These are phyloP conservation scores for Cercospora beticola DNA, from an alignment of 2,329 filamentous ascomycete species.

Conservation along the genomic window DNA sequence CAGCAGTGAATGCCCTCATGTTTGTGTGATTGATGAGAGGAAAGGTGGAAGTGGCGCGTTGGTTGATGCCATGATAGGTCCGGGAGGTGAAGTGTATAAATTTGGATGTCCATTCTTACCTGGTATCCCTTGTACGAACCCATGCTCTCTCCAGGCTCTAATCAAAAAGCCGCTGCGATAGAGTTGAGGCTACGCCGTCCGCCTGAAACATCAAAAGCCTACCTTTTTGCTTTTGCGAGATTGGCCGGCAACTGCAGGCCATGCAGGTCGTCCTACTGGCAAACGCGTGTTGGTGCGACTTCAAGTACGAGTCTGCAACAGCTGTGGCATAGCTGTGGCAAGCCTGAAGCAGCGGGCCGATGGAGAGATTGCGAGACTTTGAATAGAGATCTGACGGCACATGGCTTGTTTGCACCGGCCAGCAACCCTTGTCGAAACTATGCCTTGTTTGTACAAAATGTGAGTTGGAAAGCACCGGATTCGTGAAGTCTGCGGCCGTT, in stretches of 20 bases:
- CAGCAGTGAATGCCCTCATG: conserved; percentile 5
- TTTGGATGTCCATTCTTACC: background rate
- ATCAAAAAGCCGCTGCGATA: background rate
- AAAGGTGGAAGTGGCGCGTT: background rate
- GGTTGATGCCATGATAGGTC: background rate
- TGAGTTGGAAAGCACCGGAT: background rate
- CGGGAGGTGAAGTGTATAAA: background rate
- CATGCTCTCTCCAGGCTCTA: background rate
- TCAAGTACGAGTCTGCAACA: background rate
- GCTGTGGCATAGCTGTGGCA: background rate
- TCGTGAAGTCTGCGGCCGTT: background rate
- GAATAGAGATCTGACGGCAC: background rate
- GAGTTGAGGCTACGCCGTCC: background rate
- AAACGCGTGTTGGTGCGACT: background rate
- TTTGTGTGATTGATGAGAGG: background rate
- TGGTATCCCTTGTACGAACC: background rate
- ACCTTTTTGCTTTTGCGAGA: background rate
- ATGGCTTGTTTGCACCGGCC: background rate
- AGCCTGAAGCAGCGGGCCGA: background rate
- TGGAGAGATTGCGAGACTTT: background rate
- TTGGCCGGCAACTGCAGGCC: background rate
- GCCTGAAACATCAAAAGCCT: background rate
- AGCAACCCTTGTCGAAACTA: background rate
- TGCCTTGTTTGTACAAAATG: background rate
- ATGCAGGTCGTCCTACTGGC: background rate